Evolutionary conservation across 83 land plant genomes (phyloP).

Genomic region (Larix sibirica): DNA sequence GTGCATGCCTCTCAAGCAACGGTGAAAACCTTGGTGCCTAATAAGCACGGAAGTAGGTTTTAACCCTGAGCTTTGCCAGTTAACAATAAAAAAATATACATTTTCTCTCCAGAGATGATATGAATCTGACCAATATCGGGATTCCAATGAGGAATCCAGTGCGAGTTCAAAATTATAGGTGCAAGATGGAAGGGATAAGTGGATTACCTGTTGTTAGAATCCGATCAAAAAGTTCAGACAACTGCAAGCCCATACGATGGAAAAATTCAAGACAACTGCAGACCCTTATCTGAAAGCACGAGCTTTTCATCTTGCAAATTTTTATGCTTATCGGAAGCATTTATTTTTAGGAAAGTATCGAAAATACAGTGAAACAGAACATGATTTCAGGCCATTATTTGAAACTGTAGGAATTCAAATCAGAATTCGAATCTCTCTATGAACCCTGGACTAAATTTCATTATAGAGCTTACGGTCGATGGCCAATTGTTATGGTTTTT

Average conservation of each 20-base stretch:
- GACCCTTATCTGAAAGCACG: not conserved
- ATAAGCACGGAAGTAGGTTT: no score
- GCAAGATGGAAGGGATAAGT: not conserved
- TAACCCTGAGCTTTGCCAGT: no score
- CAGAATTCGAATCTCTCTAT: no score
- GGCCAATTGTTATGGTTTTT: no score
- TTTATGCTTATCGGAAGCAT: not conserved
- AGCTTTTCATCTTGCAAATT: not conserved
- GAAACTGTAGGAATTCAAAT: not conserved
- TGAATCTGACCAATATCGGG: not conserved
- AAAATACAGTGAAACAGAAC: not conserved
- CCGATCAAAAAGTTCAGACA: not conserved
- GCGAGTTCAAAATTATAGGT: not conserved
- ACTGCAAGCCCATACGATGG: not conserved
- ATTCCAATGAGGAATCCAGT: not conserved
- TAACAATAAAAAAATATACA: no score
- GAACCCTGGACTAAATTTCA: no score
- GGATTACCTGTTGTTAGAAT: not conserved
- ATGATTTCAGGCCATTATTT: not conserved
- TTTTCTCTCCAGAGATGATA: not conserved
- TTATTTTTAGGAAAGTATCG: no score
- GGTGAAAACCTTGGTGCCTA: no score
- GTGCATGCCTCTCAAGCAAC: no score
- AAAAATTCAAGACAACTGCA: not conserved
- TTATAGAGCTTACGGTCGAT: no score